Evolutionary conservation across 108 stramenopile genomes (phyloP).

Genomic region (Conticribra weissflogii): DNA sequence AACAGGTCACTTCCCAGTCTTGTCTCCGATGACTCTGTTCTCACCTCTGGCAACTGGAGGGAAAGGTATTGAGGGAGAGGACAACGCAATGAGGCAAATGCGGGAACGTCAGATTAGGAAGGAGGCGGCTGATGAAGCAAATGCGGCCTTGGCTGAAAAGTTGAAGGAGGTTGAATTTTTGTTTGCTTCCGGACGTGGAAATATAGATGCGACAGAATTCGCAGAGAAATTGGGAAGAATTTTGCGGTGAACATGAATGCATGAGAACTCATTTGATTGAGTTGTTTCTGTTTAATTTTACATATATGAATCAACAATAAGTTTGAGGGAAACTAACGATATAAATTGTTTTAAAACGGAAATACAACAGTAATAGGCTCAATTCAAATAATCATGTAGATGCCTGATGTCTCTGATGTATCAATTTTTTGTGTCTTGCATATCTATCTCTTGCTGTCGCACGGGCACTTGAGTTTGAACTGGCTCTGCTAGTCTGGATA

Average conservation of each 20-base stretch:
- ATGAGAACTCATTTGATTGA: too few species aligned
- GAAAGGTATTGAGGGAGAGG: conserved; percentile 14
- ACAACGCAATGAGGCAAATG: conserved; percentile 37
- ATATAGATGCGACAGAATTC: not conserved
- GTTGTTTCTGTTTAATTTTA: too few species aligned
- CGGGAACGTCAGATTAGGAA: conserved; percentile 42
- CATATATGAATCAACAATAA: too few species aligned
- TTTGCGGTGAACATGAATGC: too few species aligned
- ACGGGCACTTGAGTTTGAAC: not conserved
- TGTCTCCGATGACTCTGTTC: conserved; percentile 38
- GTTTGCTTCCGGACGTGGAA: not conserved
- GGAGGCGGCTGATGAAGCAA: conserved; percentile 19
- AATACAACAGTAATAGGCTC: too few species aligned
- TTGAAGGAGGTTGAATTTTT: conserved; percentile 12
- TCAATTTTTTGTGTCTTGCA: not conserved
- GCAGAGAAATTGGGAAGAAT: not conserved
- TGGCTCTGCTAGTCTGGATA: not conserved
- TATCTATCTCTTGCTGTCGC: not conserved
- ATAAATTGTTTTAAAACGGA: too few species aligned
- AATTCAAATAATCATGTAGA: not conserved
- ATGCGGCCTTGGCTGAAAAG: conserved; percentile 10
- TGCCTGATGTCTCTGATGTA: not conserved
- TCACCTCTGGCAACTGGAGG: conserved; percentile 14
- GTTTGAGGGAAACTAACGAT: too few species aligned
- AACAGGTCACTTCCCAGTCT: conserved; percentile 13